phyloP scores from a whole-genome alignment of 1,139 yeast species.

The Nematodospora anomalae region DNA sequence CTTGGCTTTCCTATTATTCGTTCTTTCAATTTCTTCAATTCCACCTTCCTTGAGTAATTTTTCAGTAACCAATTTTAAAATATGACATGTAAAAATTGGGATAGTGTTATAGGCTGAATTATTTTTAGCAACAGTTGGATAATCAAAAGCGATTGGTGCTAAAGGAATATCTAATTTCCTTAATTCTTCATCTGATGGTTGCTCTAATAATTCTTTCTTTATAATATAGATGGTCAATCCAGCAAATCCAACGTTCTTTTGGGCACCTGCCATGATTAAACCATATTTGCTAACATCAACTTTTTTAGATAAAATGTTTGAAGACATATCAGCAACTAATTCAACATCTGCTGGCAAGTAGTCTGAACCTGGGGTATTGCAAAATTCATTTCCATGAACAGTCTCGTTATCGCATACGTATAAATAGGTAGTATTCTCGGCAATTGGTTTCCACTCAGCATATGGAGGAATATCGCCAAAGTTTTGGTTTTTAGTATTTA shows the following conservation, averaged over 20 bases:
- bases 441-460: slow-evolving; percentile 57
- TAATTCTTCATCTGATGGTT: slow-evolving; percentile 64
- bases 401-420: slow-evolving; percentile 96
- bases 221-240: slow-evolving; percentile 91
- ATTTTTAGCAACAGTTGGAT: slow-evolving; percentile 80
- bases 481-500: slow-evolving; percentile 63
- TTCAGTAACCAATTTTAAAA: slow-evolving; percentile 75
- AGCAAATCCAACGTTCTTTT: slow-evolving; percentile 94
- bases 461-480: slow-evolving; percentile 70
- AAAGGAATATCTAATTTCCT: slow-evolving; percentile 63
- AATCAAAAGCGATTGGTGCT: slow-evolving; percentile 85
- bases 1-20: slow-evolving; percentile 61
- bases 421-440: slow-evolving; percentile 69
- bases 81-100: slow-evolving; percentile 87
- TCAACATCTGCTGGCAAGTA: slow-evolving; percentile 69
- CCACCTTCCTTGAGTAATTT: slow-evolving; percentile 64
- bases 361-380: slow-evolving; percentile 46
- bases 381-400: slow-evolving; percentile 89
- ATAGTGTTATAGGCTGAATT: slow-evolving; percentile 94
- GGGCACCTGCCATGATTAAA: slow-evolving; percentile 91
- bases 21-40: slow-evolving; percentile 48
- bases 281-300: slow-evolving; percentile 85
- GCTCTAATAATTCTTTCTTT: slow-evolving; percentile 72
- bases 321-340: slow-evolving; percentile 91
- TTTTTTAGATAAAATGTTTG: slow-evolving; percentile 80